A percentile compares a stretch with the other conserved stretches of the same genome.
phyloP scores from a whole-genome alignment of 2,329 filamentous ascomycete species.

The Diaporthe destruens region DNA sequence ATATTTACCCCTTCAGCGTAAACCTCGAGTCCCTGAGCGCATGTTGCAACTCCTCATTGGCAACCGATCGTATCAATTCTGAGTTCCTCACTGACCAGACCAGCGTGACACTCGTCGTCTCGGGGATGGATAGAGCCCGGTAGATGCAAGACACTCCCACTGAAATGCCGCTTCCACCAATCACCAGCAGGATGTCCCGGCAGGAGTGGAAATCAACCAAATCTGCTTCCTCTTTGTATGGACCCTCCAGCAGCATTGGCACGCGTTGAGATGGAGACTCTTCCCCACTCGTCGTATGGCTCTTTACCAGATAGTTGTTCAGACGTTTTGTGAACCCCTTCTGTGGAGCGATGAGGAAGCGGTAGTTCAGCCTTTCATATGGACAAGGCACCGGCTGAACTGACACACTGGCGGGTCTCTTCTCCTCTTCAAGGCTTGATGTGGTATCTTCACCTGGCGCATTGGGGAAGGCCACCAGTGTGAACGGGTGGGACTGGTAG shows the following conservation, averaged over 20 bases:
- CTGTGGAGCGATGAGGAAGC: conserved; percentile 24
- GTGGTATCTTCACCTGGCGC: too few species aligned
- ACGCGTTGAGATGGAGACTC: background rate
- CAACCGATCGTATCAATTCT: conserved; percentile 14
- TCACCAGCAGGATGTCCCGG: conserved; percentile 3
- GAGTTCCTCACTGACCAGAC: background rate
- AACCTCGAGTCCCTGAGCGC: background rate
- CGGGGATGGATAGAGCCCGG: background rate
- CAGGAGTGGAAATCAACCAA: background rate
- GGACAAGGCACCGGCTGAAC: background rate
- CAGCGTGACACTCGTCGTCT: conserved; percentile 2
- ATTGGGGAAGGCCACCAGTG: conserved; percentile 15
- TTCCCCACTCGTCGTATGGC: background rate
- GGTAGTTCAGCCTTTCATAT: background rate
- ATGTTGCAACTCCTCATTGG: conserved; percentile 7
- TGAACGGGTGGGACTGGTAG: conserved; percentile 29
- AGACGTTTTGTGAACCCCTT: conserved; percentile 7
- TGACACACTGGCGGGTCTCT: background rate
- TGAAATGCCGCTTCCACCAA: conserved; percentile 21
- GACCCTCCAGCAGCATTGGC: conserved; percentile 17
- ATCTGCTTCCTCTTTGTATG: background rate
- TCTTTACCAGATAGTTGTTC: background rate
- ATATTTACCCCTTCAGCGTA: conserved; percentile 3
- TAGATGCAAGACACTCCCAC: conserved; percentile 18
- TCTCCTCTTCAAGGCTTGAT: background rate